Percentiles rank a stretch among this genome's conserved stretches.
These are phyloP conservation scores for Pleurotus ostreatus DNA, from an alignment of 768 basidiomycete species.

Conservation along the genomic window DNA sequence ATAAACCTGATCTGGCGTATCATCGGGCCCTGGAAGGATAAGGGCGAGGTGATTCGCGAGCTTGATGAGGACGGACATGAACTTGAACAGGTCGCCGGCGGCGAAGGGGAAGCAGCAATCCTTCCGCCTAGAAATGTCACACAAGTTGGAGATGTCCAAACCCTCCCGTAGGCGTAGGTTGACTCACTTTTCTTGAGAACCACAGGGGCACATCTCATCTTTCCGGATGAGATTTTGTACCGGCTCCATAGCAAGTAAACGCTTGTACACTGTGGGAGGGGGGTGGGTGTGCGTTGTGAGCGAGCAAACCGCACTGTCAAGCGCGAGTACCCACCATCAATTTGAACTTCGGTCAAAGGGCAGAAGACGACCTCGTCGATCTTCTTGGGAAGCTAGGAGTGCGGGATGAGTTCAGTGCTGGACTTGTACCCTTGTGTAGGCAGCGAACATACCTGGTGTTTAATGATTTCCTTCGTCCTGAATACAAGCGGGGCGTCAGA, in stretches of 20 bases:
- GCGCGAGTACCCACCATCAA: slow-evolving; percentile 16
- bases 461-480: slow-evolving; percentile 77
- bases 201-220: slow-evolving; percentile 73
- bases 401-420: too few species aligned
- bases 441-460: slow-evolving; percentile 51
- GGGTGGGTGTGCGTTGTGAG: too few species aligned
- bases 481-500: not conserved
- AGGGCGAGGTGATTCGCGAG: slow-evolving; percentile 86
- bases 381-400: slow-evolving; percentile 74
- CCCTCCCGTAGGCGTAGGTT: too few species aligned
- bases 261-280: slow-evolving; percentile 53
- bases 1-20: slow-evolving; percentile 64
- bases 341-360: slow-evolving; percentile 72
- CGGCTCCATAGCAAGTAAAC: slow-evolving; percentile 55
- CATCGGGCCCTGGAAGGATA: slow-evolving; percentile 72
- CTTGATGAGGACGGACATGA: slow-evolving; percentile 80
- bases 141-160: too few species aligned
- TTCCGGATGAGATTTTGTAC: slow-evolving; percentile 71
- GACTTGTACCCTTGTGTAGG: too few species aligned
- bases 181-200: slow-evolving; percentile 48
- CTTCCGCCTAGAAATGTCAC: slow-evolving; percentile 28
- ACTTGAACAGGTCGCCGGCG: slow-evolving; percentile 68
- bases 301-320: too few species aligned
- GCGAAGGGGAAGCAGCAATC: slow-evolving; percentile 42
- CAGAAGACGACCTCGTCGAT: slow-evolving; percentile 92